Conservation (phyloP, 768 basidiomycete genomes). For the Lactarius sanguifluus region DNA sequence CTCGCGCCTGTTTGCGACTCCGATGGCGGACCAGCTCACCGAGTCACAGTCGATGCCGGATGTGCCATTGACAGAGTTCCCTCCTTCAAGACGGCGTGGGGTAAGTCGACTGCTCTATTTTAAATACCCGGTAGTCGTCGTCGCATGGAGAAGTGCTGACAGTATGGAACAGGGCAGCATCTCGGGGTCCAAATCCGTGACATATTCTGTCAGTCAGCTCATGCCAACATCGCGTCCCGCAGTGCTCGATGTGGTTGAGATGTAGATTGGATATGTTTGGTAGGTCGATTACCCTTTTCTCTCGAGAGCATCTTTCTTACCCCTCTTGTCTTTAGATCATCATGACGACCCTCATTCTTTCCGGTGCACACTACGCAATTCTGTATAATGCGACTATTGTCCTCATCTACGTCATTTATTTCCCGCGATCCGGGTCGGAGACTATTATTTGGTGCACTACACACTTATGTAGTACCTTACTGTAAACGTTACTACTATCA, state of each 20-base stretch:
- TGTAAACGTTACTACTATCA: neutral
- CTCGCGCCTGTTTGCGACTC: conserved; percentile 14
- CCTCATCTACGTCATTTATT: neutral
- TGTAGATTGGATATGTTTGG: neutral
- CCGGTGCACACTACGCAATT: neutral
- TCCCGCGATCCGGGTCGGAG: no score
- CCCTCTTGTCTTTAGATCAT: neutral
- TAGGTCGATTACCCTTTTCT: neutral
- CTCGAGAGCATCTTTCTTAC: neutral
- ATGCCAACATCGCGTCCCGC: conserved; percentile 3
- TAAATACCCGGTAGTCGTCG: neutral
- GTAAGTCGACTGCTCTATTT: neutral
- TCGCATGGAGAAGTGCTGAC: neutral
- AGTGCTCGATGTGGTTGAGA: conserved; percentile 3
- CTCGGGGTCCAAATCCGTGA: neutral
- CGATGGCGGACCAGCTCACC: conserved; percentile 8
- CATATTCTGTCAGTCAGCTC: neutral
- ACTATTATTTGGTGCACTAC: neutral
- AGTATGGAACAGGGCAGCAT: neutral
- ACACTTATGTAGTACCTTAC: neutral
- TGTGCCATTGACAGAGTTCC: conserved; percentile 7
- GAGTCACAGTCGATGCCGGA: conserved; percentile 13
- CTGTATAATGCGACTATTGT: neutral
- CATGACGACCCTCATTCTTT: neutral
- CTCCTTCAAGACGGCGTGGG: conserved; percentile 5